Base-by-base conservation (phyloP, 129 eudicot species). In the Ambrosia artemisiifolia region DNA sequence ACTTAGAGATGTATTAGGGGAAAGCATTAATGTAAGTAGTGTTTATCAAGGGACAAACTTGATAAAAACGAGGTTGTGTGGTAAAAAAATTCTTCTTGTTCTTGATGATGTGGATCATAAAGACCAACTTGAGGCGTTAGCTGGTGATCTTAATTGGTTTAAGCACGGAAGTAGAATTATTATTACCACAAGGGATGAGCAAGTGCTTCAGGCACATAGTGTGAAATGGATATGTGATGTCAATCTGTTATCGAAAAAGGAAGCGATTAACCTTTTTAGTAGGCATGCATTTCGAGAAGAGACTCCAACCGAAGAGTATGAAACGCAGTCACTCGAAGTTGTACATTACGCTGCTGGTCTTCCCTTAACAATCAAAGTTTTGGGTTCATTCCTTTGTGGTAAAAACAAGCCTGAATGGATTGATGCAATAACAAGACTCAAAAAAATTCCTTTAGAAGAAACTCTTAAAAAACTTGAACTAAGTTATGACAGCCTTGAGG, bases 221-320 rank as follows among this genome's bases (percentile, higher is more conserved):
- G 57, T 66, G 40, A 11, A 66, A 28, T 6, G 3, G 1, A 66
- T 44, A 6, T 19, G 13, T 13, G 5, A 24, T 44, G 40, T 66
- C 24, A 1, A 3, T 6, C 6, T 44, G 11, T 50, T 50, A 16
- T 28, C 18, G 51, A 1, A 33, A 1, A 18, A 61, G 0, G 80
- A 82, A 13, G 70, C 86, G 2, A 5, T 67, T 16, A 33, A 67
- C 16, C 82, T 82, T 4, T 82, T 82, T 16, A 67, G 71, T 36
- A 67, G 51, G 33, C 67, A 83, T 79, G 84, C 87, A 65, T 79
- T 83, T 18, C 67, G 82, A 11, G 76, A 69, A 71, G 74, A 55
- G 5, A 48, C 60, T 60, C 84, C 87, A 14, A 48, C 42, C 0
- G 12, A 75, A 60, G 59, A 2, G 43, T 67, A 47, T 10, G 44